These are phyloP conservation scores for Boletus coffeatus DNA, from an alignment of 1,284 basidiomycete species.

Conservation along the genomic window DNA sequence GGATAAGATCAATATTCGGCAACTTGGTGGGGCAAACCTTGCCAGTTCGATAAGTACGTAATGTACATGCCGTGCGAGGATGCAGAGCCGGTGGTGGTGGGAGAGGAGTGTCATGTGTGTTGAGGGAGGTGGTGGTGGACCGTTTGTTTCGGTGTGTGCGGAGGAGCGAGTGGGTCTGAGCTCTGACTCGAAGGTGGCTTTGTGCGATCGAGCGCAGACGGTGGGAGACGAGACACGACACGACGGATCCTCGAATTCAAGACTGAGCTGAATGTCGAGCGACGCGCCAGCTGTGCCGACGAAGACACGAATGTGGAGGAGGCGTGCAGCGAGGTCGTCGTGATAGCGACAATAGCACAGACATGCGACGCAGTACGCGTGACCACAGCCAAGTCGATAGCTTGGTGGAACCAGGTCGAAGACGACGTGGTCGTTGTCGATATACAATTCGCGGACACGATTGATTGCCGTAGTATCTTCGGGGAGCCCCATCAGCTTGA, in stretches of 20 bases:
- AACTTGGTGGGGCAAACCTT: too few relatives aligned
- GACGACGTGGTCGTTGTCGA: too few relatives aligned
- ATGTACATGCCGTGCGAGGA: too few relatives aligned
- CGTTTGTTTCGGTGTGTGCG: constrained; percentile 10
- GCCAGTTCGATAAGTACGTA: too few relatives aligned
- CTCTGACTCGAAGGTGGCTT: constrained; percentile 35
- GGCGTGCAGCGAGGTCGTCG: constrained; percentile 9
- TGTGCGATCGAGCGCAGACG: constrained; percentile 28
- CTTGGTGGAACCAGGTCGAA: too few relatives aligned
- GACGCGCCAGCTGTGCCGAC: constrained; percentile 4
- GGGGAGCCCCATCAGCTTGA: too few relatives aligned
- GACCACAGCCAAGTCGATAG: too few relatives aligned
- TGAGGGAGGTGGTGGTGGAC: not conserved
- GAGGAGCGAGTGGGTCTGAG: not conserved
- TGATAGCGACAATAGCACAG: not conserved
- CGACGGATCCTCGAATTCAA: constrained; percentile 28
- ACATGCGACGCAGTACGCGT: too few relatives aligned
- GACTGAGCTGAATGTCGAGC: not conserved
- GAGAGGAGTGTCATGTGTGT: constrained; percentile 24
- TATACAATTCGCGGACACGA: too few relatives aligned
- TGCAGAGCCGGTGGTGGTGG: constrained; percentile 17
- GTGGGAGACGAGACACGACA: constrained; percentile 39
- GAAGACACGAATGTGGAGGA: not conserved
- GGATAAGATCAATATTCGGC: too few relatives aligned
- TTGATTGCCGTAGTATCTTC: too few relatives aligned